These are phyloP conservation scores for Pichia sp. DNA, from an alignment of 1,139 yeast genomes.

Conservation along the genomic window DNA sequence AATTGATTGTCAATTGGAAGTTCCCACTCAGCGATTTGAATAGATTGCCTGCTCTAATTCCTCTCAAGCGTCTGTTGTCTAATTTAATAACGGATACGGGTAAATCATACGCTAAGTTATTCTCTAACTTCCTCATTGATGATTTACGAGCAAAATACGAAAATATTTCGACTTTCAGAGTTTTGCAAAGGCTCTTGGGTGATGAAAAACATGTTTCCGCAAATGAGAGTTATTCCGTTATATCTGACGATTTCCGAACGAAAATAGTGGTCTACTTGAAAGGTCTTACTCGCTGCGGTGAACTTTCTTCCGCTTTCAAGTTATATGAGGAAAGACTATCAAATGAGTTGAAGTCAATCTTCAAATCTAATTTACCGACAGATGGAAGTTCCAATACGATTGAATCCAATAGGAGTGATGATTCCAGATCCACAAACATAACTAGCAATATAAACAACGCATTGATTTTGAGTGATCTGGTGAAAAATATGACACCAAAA, in stretches of 20 bases:
- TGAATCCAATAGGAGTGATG: conserved; percentile 24
- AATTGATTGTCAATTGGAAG: conserved; percentile 43
- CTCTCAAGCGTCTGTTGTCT: conserved; percentile 48
- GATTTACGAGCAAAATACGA: conserved; percentile 61
- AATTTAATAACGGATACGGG: conserved; percentile 57
- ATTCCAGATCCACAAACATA: conserved; percentile 22
- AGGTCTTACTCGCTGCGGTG: conserved; percentile 61
- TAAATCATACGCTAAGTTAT: conserved; percentile 55
- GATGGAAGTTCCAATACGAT: conserved; percentile 24
- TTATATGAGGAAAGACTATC: conserved; percentile 64
- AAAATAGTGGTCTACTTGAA: conserved; percentile 44
- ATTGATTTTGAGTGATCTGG: conserved; percentile 29
- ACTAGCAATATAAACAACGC: conserved; percentile 18
- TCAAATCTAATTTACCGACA: conserved; percentile 58
- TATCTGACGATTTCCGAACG: conserved; percentile 37
- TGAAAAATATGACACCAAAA: conserved; percentile 60
- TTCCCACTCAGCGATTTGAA: conserved; percentile 49
- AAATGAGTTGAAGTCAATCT: conserved; percentile 67
- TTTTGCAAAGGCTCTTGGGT: conserved; percentile 44
- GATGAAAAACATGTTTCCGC: conserved; percentile 9
- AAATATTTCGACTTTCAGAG: conserved; percentile 39
- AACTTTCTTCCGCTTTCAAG: conserved; percentile 58
- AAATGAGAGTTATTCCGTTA: conserved; percentile 31
- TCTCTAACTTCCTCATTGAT: conserved; percentile 49
- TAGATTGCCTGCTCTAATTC: conserved; percentile 53